These are phyloP conservation scores for Acacia crassicarpa DNA, from an alignment of 306 rosid species.

Conservation along the genomic window DNA sequence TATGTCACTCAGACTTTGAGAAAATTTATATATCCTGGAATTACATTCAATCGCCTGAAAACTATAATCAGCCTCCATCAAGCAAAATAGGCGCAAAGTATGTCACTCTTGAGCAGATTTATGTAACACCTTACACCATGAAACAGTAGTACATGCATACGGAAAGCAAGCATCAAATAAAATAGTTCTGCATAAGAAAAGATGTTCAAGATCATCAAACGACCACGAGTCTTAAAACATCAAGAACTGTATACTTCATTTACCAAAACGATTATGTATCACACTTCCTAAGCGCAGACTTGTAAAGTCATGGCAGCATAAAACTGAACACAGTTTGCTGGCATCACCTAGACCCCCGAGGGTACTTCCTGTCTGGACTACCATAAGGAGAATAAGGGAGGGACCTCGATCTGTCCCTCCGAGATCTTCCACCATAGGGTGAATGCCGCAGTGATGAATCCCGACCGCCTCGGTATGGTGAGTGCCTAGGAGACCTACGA, in stretches of 20 bases:
- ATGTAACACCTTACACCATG: background rate
- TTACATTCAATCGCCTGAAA: background rate
- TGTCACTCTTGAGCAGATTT: background rate
- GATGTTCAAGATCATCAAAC: background rate
- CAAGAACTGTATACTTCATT: background rate
- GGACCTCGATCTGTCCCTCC: conserved; percentile 87
- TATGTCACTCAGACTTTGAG: background rate
- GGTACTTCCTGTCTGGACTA: conserved; percentile 80
- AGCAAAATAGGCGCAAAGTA: background rate
- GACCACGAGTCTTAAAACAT: background rate
- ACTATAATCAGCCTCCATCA: background rate
- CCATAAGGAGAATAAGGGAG: conserved; percentile 66
- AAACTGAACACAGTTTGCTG: background rate
- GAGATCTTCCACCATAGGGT: conserved; percentile 73
- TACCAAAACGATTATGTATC: conserved; percentile 12
- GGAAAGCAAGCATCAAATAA: background rate
- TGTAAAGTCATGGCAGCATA: conserved; percentile 11
- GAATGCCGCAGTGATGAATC: conserved; percentile 78
- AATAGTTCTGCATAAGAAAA: too few species aligned
- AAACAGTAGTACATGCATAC: background rate
- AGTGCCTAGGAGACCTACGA: conserved; percentile 86
- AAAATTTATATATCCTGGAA: background rate
- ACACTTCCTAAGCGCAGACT: conserved; percentile 2
- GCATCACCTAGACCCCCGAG: conserved; percentile 67
- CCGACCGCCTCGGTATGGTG: conserved; percentile 81